Evolutionary conservation across 805 yeast genomes (phyloP).

Genomic region (Candida xiaguanensis): DNA sequence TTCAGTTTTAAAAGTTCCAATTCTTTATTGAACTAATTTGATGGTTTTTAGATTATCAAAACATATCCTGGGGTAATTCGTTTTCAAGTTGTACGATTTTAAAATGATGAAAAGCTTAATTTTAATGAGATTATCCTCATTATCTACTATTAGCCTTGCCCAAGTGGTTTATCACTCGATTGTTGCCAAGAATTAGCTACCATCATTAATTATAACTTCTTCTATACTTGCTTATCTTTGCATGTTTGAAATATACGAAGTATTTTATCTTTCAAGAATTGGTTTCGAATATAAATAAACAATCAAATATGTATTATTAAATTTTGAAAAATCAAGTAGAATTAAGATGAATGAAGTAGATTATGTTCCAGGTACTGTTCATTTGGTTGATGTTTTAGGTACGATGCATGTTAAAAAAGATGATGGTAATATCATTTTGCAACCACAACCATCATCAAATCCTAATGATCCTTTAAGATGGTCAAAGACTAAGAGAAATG

Average conservation of each 20-base stretch:
- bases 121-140: too few relatives aligned
- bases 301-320: background rate
- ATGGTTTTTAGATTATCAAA: too few relatives aligned
- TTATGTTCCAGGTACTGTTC: constrained; percentile 32
- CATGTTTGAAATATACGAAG: background rate
- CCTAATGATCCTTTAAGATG: constrained; percentile 36
- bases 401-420: constrained; percentile 16
- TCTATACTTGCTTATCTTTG: background rate
- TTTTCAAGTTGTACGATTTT: too few relatives aligned
- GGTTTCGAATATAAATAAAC: background rate
- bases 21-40: too few relatives aligned
- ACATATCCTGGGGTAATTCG: too few relatives aligned
- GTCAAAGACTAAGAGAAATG: constrained; percentile 25
- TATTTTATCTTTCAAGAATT: background rate
- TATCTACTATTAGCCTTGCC: background rate
- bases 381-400: constrained; percentile 29
- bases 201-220: background rate
- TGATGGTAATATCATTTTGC: constrained; percentile 23
- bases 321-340: background rate
- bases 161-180: background rate
- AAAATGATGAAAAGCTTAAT: too few relatives aligned
- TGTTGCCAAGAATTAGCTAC: background rate
- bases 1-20: too few relatives aligned
- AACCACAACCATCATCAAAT: constrained; percentile 33
- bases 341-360: constrained; percentile 7